A percentile compares a stretch with the other conserved stretches of the same genome.
These are phyloP conservation scores for Hypoxylon intermedium DNA, from an alignment of 495 filamentous ascomycete genomes.

Conservation along the genomic window DNA sequence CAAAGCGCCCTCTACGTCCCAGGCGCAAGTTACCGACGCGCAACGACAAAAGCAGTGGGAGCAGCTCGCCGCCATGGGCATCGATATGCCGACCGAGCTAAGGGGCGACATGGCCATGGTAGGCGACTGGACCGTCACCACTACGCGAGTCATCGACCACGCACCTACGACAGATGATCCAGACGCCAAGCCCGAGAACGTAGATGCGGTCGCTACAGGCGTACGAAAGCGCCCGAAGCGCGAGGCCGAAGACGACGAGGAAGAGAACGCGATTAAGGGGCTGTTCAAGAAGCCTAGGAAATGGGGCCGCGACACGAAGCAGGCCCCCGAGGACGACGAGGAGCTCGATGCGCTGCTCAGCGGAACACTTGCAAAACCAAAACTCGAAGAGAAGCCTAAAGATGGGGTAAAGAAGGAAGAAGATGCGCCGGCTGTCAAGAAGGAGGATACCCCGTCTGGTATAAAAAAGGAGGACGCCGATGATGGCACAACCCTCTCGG, in stretches of 20 bases:
- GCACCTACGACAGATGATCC: slow-evolving; percentile 26
- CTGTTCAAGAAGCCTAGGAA: slow-evolving; percentile 64
- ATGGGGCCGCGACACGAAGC: slow-evolving; percentile 76
- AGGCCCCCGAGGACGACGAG: slow-evolving; percentile 68
- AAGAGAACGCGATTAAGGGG: slow-evolving; percentile 64
- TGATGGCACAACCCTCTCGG: slow-evolving; percentile 8
- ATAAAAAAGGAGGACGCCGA: slow-evolving; percentile 48
- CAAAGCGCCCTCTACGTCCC: slow-evolving; percentile 27
- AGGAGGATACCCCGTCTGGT: slow-evolving; percentile 41
- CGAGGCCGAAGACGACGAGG: slow-evolving; percentile 67
- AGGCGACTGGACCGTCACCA: slow-evolving; percentile 86
- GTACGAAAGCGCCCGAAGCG: slow-evolving; percentile 70
- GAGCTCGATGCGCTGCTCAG: slow-evolving; percentile 78
- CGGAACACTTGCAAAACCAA: slow-evolving; percentile 44
- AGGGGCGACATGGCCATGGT: slow-evolving; percentile 81
- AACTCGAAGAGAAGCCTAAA: slow-evolving; percentile 37
- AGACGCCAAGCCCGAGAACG: slow-evolving; percentile 39
- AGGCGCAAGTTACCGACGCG: slow-evolving; percentile 57
- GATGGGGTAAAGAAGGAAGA: slow-evolving; percentile 27
- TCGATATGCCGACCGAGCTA: slow-evolving; percentile 82
- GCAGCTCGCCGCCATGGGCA: slow-evolving; percentile 86
- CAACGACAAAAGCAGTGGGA: slow-evolving; percentile 85
- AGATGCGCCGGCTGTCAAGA: slow-evolving; percentile 50
- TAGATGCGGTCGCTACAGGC: slow-evolving; percentile 61
- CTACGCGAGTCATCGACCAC: slow-evolving; percentile 54